phyloP scores from a whole-genome alignment of 2,329 filamentous ascomycete species.

The Sporothrix schenckii region DNA sequence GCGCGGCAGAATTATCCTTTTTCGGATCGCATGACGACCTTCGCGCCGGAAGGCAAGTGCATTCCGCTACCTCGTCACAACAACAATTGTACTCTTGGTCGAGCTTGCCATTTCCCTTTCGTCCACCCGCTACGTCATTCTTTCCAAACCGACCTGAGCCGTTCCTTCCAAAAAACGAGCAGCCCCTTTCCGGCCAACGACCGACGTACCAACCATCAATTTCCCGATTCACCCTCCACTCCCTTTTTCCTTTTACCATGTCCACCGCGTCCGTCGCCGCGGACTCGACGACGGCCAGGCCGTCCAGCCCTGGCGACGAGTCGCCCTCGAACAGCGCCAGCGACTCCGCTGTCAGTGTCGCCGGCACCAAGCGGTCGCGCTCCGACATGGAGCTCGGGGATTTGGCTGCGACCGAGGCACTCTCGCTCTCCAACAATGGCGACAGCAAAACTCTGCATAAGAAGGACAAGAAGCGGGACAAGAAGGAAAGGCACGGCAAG shows the following conservation, averaged over 20 bases:
- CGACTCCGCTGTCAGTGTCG: slow-evolving; percentile 3
- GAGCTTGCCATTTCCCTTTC: background rate
- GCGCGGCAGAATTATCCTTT: slow-evolving; percentile 28
- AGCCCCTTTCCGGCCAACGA: background rate
- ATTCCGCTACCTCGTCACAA: background rate
- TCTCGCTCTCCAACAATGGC: background rate
- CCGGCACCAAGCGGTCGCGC: slow-evolving; percentile 28
- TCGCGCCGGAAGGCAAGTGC: slow-evolving; percentile 4
- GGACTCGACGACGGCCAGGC: slow-evolving; percentile 22
- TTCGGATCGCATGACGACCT: background rate
- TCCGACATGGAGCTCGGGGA: slow-evolving; percentile 28
- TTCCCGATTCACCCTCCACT: background rate
- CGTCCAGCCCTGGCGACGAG: background rate
- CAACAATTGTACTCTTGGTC: background rate
- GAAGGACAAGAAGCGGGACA: slow-evolving; percentile 18
- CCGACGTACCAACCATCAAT: background rate
- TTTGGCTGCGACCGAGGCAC: background rate
- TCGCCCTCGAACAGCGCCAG: background rate
- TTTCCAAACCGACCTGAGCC: background rate
- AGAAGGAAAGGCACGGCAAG: background rate
- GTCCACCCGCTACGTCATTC: background rate
- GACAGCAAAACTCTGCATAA: background rate
- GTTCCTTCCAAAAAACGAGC: background rate
- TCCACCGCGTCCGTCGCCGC: background rate
- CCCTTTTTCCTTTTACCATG: slow-evolving; percentile 17